Evolutionary conservation across 2,329 filamentous ascomycete species (phyloP), one percentile per base, ranked within the genome.

Genomic region (Colletotrichum sp.): DNA sequence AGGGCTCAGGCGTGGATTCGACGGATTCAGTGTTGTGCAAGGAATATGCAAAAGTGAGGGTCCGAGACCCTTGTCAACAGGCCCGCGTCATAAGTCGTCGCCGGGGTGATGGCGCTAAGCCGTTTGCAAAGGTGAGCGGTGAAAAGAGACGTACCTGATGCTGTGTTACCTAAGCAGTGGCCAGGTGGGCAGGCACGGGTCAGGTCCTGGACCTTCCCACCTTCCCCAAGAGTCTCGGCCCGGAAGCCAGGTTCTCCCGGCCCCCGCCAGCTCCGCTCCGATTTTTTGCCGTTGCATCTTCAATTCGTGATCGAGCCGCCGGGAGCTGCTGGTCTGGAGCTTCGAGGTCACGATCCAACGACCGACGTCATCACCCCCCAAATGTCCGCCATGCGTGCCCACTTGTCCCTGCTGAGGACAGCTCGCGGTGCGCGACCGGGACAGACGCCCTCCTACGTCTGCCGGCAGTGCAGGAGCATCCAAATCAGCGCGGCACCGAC

Each of bases 401-500:
- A 85, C 80, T 83, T 84, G 79, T 83, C 85, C 74, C 79, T 89
- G 70, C 68, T 84, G 66, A 81, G 84, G 77, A 79, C 85, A 74
- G 81, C 83, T 57, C 84, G 82, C 16, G 78, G 82, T 77, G 71
- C 83, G 67, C 79, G 76, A 82, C 71, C 76, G 79, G 18, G 63
- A 63, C 59, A 63, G 36, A 68, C 78, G 77, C 80, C 82, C 48
- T 79, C 81, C 14, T 89, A 87, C 75, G 83, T 90, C 64, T 92
- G 89, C 81, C 84, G 86, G 65, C 90, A 91, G 84, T 92, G 91
- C 83, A 87, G 92, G 81, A 82, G 86, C 68, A 91, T 94, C 64
- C 92, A 93, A 81, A 92, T 94, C 86, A 92, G 89, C 82, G 87
- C 92, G 68, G 86, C 90, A 71, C 91, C 92, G 39, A 91, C 89